phyloP scores from a whole-genome alignment of 345 rosid genomes.

The Populus deltoides region DNA sequence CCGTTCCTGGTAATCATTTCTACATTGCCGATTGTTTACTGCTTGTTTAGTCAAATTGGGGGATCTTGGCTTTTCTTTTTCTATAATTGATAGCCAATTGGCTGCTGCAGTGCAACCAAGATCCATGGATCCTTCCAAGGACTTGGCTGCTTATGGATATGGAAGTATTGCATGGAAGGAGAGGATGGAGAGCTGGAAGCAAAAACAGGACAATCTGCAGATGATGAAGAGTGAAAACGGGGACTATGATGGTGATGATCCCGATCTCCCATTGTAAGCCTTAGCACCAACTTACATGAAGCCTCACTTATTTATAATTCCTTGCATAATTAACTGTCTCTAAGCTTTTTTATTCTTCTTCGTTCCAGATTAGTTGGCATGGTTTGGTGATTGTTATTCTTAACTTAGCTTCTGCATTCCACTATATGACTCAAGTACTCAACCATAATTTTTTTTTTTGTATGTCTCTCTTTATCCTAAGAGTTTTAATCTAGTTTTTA shows the following conservation, averaged over 20 bases:
- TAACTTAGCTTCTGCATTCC: background rate
- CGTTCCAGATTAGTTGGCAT: background rate
- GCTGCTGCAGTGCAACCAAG: background rate
- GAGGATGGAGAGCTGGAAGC: background rate
- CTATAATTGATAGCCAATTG: background rate
- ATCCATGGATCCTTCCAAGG: background rate
- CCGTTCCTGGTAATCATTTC: background rate
- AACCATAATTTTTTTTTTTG: background rate
- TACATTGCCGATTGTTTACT: too few relatives aligned
- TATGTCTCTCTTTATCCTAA: background rate
- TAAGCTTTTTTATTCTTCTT: background rate
- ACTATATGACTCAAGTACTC: background rate
- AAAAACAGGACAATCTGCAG: background rate
- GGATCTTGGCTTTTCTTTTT: background rate
- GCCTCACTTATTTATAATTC: background rate
- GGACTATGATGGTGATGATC: background rate
- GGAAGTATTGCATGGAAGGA: background rate
- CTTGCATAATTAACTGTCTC: background rate
- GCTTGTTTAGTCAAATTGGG: background rate
- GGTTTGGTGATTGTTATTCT: background rate
- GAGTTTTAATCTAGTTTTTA: background rate
- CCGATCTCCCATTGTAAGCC: background rate
- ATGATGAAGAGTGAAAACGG: background rate
- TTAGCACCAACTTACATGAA: background rate
- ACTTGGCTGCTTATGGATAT: background rate